Percentiles rank a stretch among this genome's conserved stretches.
Conservation (phyloP, 2,329 filamentous ascomycete species). For the Sporothrix brasiliensis region DNA sequence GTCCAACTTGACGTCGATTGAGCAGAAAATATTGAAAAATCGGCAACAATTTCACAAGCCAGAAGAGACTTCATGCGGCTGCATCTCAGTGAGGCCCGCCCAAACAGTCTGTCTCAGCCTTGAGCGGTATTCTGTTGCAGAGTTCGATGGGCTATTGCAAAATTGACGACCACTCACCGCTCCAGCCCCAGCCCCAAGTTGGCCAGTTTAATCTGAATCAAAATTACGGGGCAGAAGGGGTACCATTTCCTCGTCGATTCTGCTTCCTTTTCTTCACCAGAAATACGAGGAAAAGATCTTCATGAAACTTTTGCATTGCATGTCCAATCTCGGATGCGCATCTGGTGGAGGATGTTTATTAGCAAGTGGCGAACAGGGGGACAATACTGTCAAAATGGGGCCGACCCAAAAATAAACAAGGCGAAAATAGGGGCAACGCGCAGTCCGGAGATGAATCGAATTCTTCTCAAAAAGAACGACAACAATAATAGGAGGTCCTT, state of each 20-base stretch:
- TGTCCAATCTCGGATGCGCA: not conserved
- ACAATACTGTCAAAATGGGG: not conserved
- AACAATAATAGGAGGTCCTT: not conserved
- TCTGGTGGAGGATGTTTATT: not conserved
- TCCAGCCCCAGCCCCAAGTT: too few species aligned
- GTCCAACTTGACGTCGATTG: too few species aligned
- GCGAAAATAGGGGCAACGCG: not conserved
- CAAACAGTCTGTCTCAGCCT: not conserved
- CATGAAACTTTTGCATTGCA: slow-evolving; percentile 19
- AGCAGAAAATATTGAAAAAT: slow-evolving; percentile 15
- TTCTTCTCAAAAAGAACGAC: not conserved
- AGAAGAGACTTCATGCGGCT: not conserved
- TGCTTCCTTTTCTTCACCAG: not conserved
- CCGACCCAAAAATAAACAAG: slow-evolving; percentile 4
- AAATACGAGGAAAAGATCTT: slow-evolving; percentile 17
- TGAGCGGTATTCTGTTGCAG: not conserved
- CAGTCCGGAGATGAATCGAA: slow-evolving; percentile 1
- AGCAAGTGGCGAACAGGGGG: slow-evolving; percentile 7
- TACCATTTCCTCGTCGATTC: not conserved
- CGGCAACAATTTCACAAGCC: slow-evolving; percentile 7
- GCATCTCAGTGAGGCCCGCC: not conserved
- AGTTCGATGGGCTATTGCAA: not conserved
- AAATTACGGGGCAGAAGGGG: not conserved
- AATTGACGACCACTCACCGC: not conserved
- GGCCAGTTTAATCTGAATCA: slow-evolving; percentile 1